Evolutionary conservation across 345 rosid genomes (phyloP).

Genomic region (Acer negundo): DNA sequence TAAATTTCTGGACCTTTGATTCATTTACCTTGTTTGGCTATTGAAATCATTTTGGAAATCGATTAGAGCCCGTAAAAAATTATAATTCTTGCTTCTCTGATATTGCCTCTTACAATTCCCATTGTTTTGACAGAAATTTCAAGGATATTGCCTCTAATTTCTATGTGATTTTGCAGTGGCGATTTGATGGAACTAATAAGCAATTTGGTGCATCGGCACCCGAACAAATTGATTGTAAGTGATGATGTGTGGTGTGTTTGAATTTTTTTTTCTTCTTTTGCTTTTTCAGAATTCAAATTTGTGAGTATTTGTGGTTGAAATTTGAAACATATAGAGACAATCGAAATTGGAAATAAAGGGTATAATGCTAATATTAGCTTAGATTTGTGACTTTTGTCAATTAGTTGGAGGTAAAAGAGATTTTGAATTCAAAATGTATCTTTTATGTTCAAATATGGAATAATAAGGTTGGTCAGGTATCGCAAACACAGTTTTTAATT

Average conservation of each 20-base stretch:
- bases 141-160: no score
- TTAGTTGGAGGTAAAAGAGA: not conserved
- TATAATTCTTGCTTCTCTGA: no score
- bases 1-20: no score
- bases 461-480: not conserved
- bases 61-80: no score
- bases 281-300: not conserved
- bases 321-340: slow-evolving; percentile 53
- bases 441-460: not conserved
- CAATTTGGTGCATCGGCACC: slow-evolving; percentile 70
- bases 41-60: no score
- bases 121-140: no score
- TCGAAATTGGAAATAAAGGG: slow-evolving; percentile 65
- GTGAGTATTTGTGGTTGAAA: slow-evolving; percentile 9
- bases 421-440: not conserved
- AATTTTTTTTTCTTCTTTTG: not conserved
- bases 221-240: slow-evolving; percentile 67
- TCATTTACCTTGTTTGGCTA: no score
- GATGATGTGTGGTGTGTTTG: not conserved
- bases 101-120: no score
- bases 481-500: slow-evolving; percentile 13
- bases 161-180: slow-evolving; percentile 41
- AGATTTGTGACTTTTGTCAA: not conserved
- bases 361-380: slow-evolving; percentile 28
- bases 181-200: slow-evolving; percentile 66